These are phyloP conservation scores for Hypoxylon fragiforme DNA, from an alignment of 495 filamentous ascomycete genomes.

Conservation along the genomic window DNA sequence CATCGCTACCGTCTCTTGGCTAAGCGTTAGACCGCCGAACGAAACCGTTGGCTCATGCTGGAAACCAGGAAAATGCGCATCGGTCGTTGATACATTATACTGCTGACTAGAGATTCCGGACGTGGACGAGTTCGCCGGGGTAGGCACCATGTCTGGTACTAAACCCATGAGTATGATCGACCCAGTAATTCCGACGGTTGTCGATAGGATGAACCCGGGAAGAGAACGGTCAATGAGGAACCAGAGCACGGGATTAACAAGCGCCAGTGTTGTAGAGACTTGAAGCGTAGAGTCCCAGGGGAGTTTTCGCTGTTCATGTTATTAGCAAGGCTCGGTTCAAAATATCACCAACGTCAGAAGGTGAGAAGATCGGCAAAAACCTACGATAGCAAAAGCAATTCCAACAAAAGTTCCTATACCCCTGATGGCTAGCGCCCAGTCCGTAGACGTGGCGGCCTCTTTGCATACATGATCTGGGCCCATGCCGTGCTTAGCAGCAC, in stretches of 20 bases:
- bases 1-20: constrained; percentile 75
- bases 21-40: constrained; percentile 57
- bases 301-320: constrained; percentile 66
- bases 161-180: constrained; percentile 71
- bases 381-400: constrained; percentile 93
- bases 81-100: constrained; percentile 22
- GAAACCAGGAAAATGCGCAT: neutral
- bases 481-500: constrained; percentile 11
- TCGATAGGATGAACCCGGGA: constrained; percentile 77
- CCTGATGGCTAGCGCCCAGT: constrained; percentile 82
- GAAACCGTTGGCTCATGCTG: constrained; percentile 25
- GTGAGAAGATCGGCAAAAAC: constrained; percentile 32
- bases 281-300: constrained; percentile 95
- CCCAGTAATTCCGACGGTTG: constrained; percentile 70
- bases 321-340: constrained; percentile 22
- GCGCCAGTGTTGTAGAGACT: constrained; percentile 84
- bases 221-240: constrained; percentile 90
- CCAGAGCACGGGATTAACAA: constrained; percentile 94
- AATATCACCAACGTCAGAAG: no score
- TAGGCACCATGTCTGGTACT: constrained; percentile 75
- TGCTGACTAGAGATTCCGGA: constrained; percentile 26
- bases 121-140: constrained; percentile 46
- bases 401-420: constrained; percentile 93
- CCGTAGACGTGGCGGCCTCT: constrained; percentile 43
- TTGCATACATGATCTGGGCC: constrained; percentile 25